Base-by-base conservation (phyloP, 257 asterid genomes). In the Gentiana macrophylla region DNA sequence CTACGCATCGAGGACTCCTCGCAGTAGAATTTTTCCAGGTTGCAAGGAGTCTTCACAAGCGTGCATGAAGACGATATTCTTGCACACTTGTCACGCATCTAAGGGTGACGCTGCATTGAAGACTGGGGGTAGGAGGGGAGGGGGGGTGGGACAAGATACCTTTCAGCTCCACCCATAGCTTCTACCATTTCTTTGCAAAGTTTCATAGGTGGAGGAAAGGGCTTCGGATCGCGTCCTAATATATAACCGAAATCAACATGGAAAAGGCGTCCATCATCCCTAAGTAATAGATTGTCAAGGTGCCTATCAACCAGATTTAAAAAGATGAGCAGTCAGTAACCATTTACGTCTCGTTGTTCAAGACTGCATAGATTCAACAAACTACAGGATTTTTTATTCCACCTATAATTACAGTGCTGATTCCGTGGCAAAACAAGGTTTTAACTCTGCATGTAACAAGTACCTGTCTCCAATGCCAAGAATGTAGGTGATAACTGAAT, bases 151-250 rank as follows among this genome's bases (percentile, higher is more conserved):
- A 8, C 1, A 38, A 35, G 49, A 45, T 59, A 91, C 98, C 98
- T 91, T 79, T 87, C 96, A 34, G 96, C 98, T 70, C 98, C 98
- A 24, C 96, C 98, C 96, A 91, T 91, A 35, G 98, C 98, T 78
- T 91, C 98, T 51, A 91, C 98, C 98, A 91, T 91, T 81, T 91
- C 98, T 77, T 91, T 91, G 76, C 98, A 91, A 38, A 91, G 98
- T 67, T 91, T 91, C 98, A 91, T 91, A 53, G 98, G 98, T 3
- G 98, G 96, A 36, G 98, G 98, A 74, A 91, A 91, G 44, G 98
- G 98, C 76, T 91, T 91, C 44, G 96, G 96, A 80, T 91, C 98
- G 68, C 87, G 79, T 60, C 98, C 96, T 32, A 91, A 87, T 71
- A 91, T 91, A 52, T 79, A 91, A 54, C 95, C 98, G 64, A 91